These are phyloP conservation scores for Chaetomium sp. DNA, from an alignment of 2,329 filamentous ascomycete species.

Conservation along the genomic window DNA sequence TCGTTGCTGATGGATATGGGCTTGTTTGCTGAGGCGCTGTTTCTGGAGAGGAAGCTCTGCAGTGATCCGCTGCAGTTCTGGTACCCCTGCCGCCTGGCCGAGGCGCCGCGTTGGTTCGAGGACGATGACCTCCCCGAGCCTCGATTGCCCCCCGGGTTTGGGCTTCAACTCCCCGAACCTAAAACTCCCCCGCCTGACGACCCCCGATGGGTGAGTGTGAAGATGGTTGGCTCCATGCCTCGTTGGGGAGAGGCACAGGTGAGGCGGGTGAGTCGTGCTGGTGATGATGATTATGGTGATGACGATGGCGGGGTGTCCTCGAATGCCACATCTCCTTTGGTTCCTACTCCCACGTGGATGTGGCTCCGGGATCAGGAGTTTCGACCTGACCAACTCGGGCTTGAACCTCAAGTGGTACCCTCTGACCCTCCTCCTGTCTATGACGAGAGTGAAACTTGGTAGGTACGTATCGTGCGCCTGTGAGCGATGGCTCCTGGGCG, in stretches of 20 bases:
- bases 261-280: not conserved
- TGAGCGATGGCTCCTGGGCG: too few relatives aligned
- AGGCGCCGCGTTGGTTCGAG: not conserved
- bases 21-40: slow-evolving; percentile 14
- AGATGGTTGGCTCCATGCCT: not conserved
- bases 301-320: not conserved
- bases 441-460: not conserved
- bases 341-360: not conserved
- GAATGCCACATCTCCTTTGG: not conserved
- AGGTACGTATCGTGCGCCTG: too few relatives aligned
- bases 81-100: slow-evolving; percentile 12
- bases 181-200: too few relatives aligned
- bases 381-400: too few relatives aligned
- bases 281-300: not conserved
- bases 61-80: slow-evolving; percentile 12
- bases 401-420: too few relatives aligned
- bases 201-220: not conserved
- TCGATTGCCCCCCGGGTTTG: too few relatives aligned
- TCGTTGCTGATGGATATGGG: slow-evolving; percentile 24
- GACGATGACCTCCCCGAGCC: not conserved
- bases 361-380: not conserved
- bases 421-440: not conserved
- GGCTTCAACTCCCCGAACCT: too few relatives aligned
- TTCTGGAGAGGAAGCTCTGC: slow-evolving; percentile 16
- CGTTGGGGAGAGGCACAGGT: not conserved